Base-by-base conservation (phyloP, 805 yeast species). In the Starmerella asiatica region DNA sequence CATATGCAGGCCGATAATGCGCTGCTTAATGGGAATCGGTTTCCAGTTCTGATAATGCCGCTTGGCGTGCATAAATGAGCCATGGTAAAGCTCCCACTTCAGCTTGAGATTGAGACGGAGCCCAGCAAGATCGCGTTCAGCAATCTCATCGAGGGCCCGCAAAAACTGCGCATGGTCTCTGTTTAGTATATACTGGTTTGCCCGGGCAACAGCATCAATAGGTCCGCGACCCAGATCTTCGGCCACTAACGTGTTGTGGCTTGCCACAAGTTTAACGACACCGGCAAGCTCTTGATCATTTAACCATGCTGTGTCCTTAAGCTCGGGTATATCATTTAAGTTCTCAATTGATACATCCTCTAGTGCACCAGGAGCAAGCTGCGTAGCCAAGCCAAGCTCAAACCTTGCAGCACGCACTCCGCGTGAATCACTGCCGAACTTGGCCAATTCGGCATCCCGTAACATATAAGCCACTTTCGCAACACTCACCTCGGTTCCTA, bases 261-360 rank as follows among this genome's bases (percentile, higher is more conserved):
- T 21, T 2, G 46, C 44, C 5, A 37, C n/a, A 6, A 24, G 29
- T 29, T 46, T 43, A 12, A 42, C 44, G 11, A 46, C 19, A 3
- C 43, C 39, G 33, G 44, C n/a, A 28, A 40, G 15, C 29, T 50
- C 50, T 15, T 42, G 40, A 8, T 41, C 34, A n/a, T 39, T 24
- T 50, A 69, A 45, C 74, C 26, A 23, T 7, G 9, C 11, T 11
- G 11, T 7, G 11, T 23, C 26, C n/a, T n/a, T n/a, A n/a, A n/a
- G n/a, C n/a, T n/a, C n/a, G n/a, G n/a, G n/a, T n/a, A n/a, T n/a
- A n/a, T n/a, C n/a, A n/a, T n/a, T n/a, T n/a, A n/a, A n/a, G n/a
- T n/a, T n/a, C n/a, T n/a, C n/a, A n/a, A n/a, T n/a, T n/a, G n/a
- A n/a, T n/a, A n/a, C n/a, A n/a, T n/a, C n/a, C n/a, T n/a, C n/a